phyloP scores from a whole-genome alignment of 2,329 filamentous ascomycete genomes.

The Pyrenochaeta sp. region DNA sequence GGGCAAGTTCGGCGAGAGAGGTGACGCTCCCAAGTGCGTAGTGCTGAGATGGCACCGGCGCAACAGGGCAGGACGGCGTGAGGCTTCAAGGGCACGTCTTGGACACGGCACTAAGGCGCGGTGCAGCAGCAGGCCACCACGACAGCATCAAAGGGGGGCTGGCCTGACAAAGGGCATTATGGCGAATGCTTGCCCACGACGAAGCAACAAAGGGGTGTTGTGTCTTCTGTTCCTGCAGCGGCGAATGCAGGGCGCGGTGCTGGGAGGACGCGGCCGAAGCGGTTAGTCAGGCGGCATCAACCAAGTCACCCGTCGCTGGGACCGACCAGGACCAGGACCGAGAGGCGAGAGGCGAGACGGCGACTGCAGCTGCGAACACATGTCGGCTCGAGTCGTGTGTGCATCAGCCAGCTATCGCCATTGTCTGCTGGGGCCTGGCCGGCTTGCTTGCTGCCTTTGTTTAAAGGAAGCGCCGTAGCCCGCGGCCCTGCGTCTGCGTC shows the following conservation, averaged over 20 bases:
- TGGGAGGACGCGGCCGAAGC: slow-evolving; percentile 16
- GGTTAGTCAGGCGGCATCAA: slow-evolving; percentile 13
- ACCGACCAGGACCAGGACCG: slow-evolving; percentile 12
- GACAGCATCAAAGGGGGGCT: no score
- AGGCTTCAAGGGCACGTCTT: no score
- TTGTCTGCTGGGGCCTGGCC: slow-evolving; percentile 9
- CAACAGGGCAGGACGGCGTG: not conserved
- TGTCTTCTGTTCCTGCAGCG: slow-evolving; percentile 9
- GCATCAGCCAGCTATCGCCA: slow-evolving; percentile 8
- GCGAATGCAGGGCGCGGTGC: slow-evolving; percentile 4
- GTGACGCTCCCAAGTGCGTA: not conserved
- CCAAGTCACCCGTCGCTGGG: slow-evolving; percentile 2
- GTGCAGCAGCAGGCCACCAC: no score
- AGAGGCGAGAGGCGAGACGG: slow-evolving; percentile 14
- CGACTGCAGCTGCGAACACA: slow-evolving; percentile 27
- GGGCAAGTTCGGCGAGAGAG: slow-evolving; percentile 28
- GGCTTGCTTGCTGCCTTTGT: slow-evolving; percentile 7
- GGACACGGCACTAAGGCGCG: no score
- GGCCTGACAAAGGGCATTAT: not conserved
- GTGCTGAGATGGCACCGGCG: not conserved
- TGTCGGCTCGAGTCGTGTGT: slow-evolving; percentile 26
- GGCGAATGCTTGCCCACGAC: not conserved
- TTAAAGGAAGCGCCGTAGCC: slow-evolving; percentile 23
- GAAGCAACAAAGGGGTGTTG: not conserved
- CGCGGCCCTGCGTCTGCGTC: slow-evolving; percentile 12